Conservation (phyloP, 108 stramenopile species). For the Nitzschia palea region DNA sequence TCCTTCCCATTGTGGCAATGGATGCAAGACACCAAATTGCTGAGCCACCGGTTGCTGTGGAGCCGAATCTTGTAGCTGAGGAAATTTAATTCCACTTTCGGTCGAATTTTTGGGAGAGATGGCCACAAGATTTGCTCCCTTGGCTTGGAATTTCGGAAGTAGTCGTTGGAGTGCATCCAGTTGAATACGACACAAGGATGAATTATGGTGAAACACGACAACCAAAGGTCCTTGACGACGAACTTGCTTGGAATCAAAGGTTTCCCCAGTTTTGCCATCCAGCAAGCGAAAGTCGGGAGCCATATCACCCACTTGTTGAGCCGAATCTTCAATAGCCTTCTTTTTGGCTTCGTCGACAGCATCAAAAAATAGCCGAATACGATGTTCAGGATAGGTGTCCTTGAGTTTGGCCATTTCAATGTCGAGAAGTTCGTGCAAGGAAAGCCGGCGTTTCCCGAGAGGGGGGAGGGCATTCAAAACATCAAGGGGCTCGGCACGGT, state of each 20-base stretch:
- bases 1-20: neutral
- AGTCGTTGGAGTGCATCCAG: slow-evolving; percentile 8
- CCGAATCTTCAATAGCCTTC: neutral
- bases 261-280: neutral
- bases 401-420: neutral
- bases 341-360: neutral
- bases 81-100: slow-evolving; percentile 2
- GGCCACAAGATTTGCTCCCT: slow-evolving; percentile 25
- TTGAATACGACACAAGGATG: slow-evolving; percentile 7
- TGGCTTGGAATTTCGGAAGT: slow-evolving; percentile 6
- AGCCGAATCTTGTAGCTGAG: slow-evolving; percentile 15
- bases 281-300: slow-evolving; percentile 25
- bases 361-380: neutral
- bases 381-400: neutral
- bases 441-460: neutral
- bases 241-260: slow-evolving; percentile 2
- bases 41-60: neutral
- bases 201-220: slow-evolving; percentile 10
- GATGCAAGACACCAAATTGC: slow-evolving; percentile 13
- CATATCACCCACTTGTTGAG: slow-evolving; percentile 11
- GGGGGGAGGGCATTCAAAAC: slow-evolving; percentile 18
- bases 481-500: slow-evolving; percentile 24
- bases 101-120: neutral
- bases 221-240: slow-evolving; percentile 11
- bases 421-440: neutral